phyloP scores from a whole-genome alignment of 495 filamentous ascomycete species.

The Patellaria atrata region DNA sequence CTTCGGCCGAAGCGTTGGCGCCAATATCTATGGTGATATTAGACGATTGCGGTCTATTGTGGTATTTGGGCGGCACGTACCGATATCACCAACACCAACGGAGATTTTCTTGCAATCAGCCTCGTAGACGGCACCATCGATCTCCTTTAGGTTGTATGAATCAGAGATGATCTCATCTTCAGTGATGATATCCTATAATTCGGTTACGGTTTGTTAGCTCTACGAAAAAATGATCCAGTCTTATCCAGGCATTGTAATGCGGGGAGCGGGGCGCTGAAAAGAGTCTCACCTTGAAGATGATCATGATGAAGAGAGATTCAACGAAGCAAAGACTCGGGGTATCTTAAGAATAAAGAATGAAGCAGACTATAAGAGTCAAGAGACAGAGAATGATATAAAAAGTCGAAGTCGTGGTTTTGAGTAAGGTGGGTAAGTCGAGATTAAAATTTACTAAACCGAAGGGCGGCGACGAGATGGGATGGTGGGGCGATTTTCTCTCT shows the following conservation, averaged over 20 bases:
- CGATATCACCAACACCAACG: slow-evolving; percentile 56
- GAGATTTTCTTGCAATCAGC: slow-evolving; percentile 81
- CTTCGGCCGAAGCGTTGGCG: slow-evolving; percentile 95
- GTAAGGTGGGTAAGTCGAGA: no score
- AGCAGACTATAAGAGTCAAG: no score
- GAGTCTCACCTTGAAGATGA: slow-evolving; percentile 81
- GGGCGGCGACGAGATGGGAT: no score
- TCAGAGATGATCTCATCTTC: slow-evolving; percentile 95
- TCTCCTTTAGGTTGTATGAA: slow-evolving; percentile 61
- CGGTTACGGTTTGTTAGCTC: slow-evolving; percentile 3
- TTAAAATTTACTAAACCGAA: no score
- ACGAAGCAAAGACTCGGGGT: no score
- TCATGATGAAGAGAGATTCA: slow-evolving; percentile 46
- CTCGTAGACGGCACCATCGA: slow-evolving; percentile 71
- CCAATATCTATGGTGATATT: slow-evolving; percentile 51
- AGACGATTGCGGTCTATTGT: slow-evolving; percentile 3
- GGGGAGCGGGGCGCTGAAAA: background rate
- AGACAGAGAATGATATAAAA: background rate
- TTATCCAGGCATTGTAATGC: background rate
- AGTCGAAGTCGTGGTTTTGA: no score
- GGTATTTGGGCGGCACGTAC: slow-evolving; percentile 31
- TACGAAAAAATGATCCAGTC: background rate
- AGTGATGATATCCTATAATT: slow-evolving; percentile 64
- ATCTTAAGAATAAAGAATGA: no score
- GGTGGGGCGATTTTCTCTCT: no score